Conservation (phyloP, 2,329 filamentous ascomycete genomes). For the Diaporthe sp. region DNA sequence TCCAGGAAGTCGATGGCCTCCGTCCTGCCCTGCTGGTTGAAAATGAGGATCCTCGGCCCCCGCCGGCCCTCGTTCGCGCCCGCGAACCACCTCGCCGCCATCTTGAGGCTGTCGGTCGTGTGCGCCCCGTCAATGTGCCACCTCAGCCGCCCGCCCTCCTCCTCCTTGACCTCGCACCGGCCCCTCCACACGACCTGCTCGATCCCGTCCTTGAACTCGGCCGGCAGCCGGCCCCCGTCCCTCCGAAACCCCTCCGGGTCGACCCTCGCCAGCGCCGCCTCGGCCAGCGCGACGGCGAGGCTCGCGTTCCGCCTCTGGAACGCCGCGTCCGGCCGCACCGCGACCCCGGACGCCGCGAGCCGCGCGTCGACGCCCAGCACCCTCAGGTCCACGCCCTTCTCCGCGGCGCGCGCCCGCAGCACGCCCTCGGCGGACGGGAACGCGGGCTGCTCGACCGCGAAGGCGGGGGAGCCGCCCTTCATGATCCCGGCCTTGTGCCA, state of each 20-base stretch:
- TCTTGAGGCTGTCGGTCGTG: constrained; percentile 88
- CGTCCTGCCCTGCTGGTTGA: constrained; percentile 83
- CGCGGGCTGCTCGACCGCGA: constrained; percentile 66
- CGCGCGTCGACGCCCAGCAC: constrained; percentile 63
- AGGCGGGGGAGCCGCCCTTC: constrained; percentile 71
- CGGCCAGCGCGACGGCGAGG: constrained; percentile 65
- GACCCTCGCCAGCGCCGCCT: constrained; percentile 62
- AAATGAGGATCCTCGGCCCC: constrained; percentile 75
- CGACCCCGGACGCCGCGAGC: constrained; percentile 50
- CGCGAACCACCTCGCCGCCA: constrained; percentile 87
- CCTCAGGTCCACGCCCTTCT: constrained; percentile 64
- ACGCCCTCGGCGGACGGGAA: constrained; percentile 63
- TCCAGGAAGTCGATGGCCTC: constrained; percentile 69
- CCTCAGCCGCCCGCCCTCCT: constrained; percentile 68
- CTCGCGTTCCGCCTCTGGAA: constrained; percentile 73
- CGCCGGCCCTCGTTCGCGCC: constrained; percentile 52
- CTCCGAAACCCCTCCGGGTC: constrained; percentile 50
- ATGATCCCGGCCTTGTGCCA: constrained; percentile 84
- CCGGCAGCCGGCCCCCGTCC: constrained; percentile 61
- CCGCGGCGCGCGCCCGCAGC: constrained; percentile 67
- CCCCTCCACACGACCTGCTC: constrained; percentile 84
- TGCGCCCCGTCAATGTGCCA: constrained; percentile 97
- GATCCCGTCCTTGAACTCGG: constrained; percentile 79
- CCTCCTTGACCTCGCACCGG: constrained; percentile 76
- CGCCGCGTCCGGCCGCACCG: constrained; percentile 64